Conservation (phyloP, 495 filamentous ascomycete species). For the Penicillium cosmopolitanum region DNA sequence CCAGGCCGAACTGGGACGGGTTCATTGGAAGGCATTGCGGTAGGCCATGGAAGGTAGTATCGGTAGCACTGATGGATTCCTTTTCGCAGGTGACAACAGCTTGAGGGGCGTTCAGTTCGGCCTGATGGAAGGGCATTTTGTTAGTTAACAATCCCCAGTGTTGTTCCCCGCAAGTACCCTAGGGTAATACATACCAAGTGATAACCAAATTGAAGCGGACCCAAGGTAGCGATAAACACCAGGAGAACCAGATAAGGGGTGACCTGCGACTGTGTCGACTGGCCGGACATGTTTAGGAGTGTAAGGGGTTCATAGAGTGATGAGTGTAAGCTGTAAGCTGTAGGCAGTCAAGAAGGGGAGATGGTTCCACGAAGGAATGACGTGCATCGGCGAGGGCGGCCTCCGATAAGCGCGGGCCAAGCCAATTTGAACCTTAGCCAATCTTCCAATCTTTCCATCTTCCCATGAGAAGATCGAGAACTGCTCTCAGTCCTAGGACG, state of each 20-base stretch:
- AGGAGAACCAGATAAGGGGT: constrained; percentile 69
- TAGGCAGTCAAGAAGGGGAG: background rate
- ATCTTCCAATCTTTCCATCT: background rate
- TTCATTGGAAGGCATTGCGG: constrained; percentile 86
- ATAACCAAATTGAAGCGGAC: constrained; percentile 90
- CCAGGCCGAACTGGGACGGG: constrained; percentile 72
- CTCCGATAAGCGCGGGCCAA: background rate
- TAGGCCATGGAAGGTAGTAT: constrained; percentile 38
- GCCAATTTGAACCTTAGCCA: background rate
- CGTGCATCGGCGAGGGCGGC: background rate
- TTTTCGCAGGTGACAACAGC: constrained; percentile 81
- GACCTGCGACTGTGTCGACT: constrained; percentile 29
- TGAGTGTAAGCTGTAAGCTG: background rate
- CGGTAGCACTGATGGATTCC: constrained; percentile 54
- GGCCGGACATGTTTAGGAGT: constrained; percentile 24
- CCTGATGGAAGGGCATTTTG: constrained; percentile 50
- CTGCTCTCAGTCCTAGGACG: too few relatives aligned
- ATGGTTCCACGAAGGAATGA: background rate
- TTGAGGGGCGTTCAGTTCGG: constrained; percentile 93
- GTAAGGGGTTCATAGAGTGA: background rate
- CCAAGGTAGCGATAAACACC: constrained; percentile 68
- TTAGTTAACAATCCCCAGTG: constrained; percentile 4
- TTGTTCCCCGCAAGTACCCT: background rate
- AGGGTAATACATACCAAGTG: constrained; percentile 67
- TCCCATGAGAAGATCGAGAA: background rate